Base-by-base conservation (phyloP, 2,329 filamentous ascomycete species). In the Neoarthrinium moseri region DNA sequence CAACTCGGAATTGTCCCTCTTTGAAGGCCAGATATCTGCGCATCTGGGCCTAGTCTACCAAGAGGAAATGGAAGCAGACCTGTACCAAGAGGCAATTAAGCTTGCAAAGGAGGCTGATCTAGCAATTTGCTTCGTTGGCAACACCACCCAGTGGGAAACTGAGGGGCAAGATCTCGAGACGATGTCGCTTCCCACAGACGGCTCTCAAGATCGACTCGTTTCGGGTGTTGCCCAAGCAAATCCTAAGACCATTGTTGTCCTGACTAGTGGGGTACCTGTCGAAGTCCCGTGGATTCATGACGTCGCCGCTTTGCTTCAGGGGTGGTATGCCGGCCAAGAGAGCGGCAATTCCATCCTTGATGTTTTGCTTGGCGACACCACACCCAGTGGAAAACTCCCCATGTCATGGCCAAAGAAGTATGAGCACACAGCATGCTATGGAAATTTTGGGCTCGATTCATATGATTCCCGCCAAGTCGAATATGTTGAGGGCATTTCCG, bases 281-380 rank as follows among this genome's bases (percentile, higher is more conserved):
- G 88, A 96, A 21, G 91, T 91, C 0, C 87, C 91, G 0, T 95
- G 88, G 84, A 82, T 91, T 51, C 81, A 91, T 42, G 69, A 88
- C 1, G 80, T 95, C 51, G 89, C 90, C 58, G 84, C 86, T 1
- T 83, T 95, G 1, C 60, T 95, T 2, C 76, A 91, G 47, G 89
- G 88, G 12, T 86, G 95, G 55, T 72, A 95, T 1, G 90, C 90
- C 0, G 89, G 90, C 3, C 83, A 95, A 60, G 89, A 95, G 62
- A 89, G 85, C 30, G 90, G 90, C 7, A 84, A 87, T 51, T 86
- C 89, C 0, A 73, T 96, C 6, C 77, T 77, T 5, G 83, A 87
- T 56, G 72, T 86, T 26, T 75, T 87, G 13, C 87, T 83, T 58
- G 83, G 83, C 15, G 55, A 55, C 23, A 48, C 53, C 2, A 52